Percentiles rank a stretch among this genome's conserved stretches.
Conservation (phyloP, 768 basidiomycete genomes). For the Dacryopinax spathularia region DNA sequence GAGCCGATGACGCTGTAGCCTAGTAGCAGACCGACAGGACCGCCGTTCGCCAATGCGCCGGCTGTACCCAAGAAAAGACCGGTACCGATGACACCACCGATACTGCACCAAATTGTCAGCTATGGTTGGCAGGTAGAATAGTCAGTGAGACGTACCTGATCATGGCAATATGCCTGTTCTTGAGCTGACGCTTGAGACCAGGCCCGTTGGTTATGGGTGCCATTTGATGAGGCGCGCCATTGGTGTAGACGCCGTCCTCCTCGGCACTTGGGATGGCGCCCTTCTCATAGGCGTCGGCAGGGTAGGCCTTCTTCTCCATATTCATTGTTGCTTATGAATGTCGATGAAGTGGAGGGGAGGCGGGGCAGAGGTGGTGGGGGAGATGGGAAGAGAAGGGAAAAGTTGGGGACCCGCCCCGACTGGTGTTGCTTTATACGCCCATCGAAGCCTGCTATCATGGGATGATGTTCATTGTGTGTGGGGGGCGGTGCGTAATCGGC, state of each 20-base stretch:
- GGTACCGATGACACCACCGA: slow-evolving; percentile 9
- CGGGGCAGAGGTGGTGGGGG: too few relatives aligned
- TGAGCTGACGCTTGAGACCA: not conserved
- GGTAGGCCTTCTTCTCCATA: not conserved
- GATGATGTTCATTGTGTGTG: too few relatives aligned
- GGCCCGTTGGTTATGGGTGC: not conserved
- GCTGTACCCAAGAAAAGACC: slow-evolving; percentile 13
- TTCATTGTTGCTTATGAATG: not conserved
- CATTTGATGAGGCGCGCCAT: not conserved
- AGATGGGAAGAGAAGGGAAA: too few relatives aligned
- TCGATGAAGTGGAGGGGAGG: too few relatives aligned
- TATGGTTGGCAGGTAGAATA: not conserved
- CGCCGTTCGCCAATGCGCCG: slow-evolving; percentile 16
- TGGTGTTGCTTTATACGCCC: too few relatives aligned
- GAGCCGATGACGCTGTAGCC: slow-evolving; percentile 13
- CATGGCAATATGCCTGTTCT: not conserved
- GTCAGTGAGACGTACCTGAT: not conserved
- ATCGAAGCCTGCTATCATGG: too few relatives aligned
- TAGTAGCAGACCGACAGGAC: slow-evolving; percentile 14
- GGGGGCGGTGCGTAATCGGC: too few relatives aligned
- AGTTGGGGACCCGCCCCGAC: too few relatives aligned
- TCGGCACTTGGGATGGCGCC: not conserved
- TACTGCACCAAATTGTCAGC: not conserved
- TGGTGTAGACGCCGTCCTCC: not conserved
- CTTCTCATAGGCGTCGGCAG: not conserved